These are phyloP conservation scores for Schizosaccharomyces octosporus DNA, from an alignment of 805 yeast genomes.

Conservation along the genomic window DNA sequence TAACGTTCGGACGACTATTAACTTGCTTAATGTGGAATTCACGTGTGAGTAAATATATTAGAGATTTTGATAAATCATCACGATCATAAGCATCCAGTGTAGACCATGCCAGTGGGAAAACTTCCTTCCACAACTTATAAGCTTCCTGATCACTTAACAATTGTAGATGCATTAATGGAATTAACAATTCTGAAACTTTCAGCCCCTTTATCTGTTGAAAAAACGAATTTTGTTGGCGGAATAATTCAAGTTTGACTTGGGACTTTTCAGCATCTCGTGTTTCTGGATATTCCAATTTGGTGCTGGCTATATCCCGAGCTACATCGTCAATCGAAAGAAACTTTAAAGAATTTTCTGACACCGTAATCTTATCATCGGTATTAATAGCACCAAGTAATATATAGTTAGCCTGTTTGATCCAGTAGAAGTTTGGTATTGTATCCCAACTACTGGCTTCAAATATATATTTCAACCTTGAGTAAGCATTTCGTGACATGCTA, in stretches of 20 bases:
- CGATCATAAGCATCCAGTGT: constrained; percentile 59
- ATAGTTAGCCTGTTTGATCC: constrained; percentile 87
- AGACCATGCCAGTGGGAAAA: constrained; percentile 60
- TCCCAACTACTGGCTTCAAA: constrained; percentile 95
- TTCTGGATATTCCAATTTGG: not conserved
- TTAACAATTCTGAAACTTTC: not conserved
- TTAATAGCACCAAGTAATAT: constrained; percentile 34
- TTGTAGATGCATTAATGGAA: not conserved
- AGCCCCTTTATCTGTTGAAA: not conserved
- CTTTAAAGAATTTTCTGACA: too few species aligned
- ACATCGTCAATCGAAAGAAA: too few species aligned
- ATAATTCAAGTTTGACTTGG: not conserved
- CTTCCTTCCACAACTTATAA: constrained; percentile 44
- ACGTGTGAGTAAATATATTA: constrained; percentile 58
- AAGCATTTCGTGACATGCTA: constrained; percentile 53
- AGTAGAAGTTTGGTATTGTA: constrained; percentile 67
- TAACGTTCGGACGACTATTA: constrained; percentile 64
- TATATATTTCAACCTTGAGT: constrained; percentile 60
- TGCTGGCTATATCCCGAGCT: not conserved
- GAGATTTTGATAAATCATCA: constrained; percentile 57
- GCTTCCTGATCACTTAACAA: not conserved
- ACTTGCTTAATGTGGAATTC: constrained; percentile 80
- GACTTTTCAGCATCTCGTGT: not conserved
- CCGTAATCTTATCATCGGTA: not conserved
- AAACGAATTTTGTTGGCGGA: not conserved